These are phyloP conservation scores for Scutellaria galericulata DNA, from an alignment of 257 asterid species.

Conservation along the genomic window DNA sequence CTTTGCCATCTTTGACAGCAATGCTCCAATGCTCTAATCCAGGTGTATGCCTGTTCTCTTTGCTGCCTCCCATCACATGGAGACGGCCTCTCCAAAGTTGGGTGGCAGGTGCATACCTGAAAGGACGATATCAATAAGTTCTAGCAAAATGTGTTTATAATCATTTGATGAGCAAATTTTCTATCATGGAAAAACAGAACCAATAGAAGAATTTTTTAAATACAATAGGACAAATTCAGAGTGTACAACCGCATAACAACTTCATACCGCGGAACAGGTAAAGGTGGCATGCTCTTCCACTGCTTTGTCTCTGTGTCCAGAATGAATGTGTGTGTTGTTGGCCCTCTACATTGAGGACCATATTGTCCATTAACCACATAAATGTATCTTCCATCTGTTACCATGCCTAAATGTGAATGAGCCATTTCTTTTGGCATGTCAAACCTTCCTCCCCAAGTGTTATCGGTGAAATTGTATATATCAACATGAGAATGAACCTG, in stretches of 20 bases:
- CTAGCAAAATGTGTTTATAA: slow-evolving; percentile 1
- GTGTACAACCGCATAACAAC: slow-evolving; percentile 18
- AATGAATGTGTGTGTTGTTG: slow-evolving; percentile 76
- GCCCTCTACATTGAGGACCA: slow-evolving; percentile 99
- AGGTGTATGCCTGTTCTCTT: slow-evolving; percentile 79
- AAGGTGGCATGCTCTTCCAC: slow-evolving; percentile 77
- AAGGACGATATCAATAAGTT: slow-evolving; percentile 34
- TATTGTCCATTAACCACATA: slow-evolving; percentile 86
- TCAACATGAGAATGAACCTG: slow-evolving; percentile 98
- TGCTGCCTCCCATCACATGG: slow-evolving; percentile 98
- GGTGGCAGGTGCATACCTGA: slow-evolving; percentile 96
- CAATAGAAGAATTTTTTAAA: slow-evolving; percentile 13
- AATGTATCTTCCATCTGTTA: slow-evolving; percentile 87
- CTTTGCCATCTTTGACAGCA: slow-evolving; percentile 84
- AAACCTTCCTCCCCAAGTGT: slow-evolving; percentile 92
- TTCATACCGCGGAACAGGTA: slow-evolving; percentile 81
- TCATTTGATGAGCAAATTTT: neutral
- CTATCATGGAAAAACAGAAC: slow-evolving; percentile 13
- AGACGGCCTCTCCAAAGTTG: slow-evolving; percentile 94
- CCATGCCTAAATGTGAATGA: slow-evolving; percentile 98
- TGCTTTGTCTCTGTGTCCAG: slow-evolving; percentile 74
- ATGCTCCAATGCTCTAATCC: slow-evolving; percentile 90
- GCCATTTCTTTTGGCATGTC: slow-evolving; percentile 99
- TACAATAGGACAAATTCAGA: slow-evolving; percentile 16
- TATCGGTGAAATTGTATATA: slow-evolving; percentile 79